Conservation (phyloP, 768 basidiomycete species). For the Epithele typhae region DNA sequence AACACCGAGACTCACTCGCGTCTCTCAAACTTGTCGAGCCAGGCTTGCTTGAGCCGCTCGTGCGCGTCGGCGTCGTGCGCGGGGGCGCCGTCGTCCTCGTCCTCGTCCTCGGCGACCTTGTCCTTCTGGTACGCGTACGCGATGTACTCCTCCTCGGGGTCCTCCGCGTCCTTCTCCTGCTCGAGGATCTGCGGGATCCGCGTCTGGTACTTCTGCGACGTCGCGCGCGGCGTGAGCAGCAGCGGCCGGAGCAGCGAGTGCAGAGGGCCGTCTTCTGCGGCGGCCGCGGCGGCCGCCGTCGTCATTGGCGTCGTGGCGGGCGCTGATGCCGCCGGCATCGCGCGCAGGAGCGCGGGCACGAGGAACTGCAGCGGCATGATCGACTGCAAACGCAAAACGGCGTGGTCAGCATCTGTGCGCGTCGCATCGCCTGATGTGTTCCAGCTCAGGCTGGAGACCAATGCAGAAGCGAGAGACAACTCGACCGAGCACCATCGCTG, state of each 20-base stretch:
- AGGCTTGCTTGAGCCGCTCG: slow-evolving; percentile 48
- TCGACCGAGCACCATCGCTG: too few relatives aligned
- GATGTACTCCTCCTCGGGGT: slow-evolving; percentile 70
- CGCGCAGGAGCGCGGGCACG: slow-evolving; percentile 50
- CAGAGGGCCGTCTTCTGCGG: slow-evolving; percentile 44
- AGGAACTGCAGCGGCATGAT: slow-evolving; percentile 64
- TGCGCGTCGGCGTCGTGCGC: slow-evolving; percentile 35
- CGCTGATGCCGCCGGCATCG: slow-evolving; percentile 35
- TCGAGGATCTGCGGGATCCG: slow-evolving; percentile 59
- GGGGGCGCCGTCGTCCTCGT: slow-evolving; percentile 8
- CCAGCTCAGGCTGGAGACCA: too few relatives aligned
- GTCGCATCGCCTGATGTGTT: too few relatives aligned
- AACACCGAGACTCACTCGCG: slow-evolving; percentile 35
- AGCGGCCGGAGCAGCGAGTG: slow-evolving; percentile 58
- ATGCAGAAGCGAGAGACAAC: too few relatives aligned
- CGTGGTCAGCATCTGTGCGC: too few relatives aligned
- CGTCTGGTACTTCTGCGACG: slow-evolving; percentile 56
- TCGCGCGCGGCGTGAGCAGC: slow-evolving; percentile 52
- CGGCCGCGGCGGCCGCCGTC: slow-evolving; percentile 13
- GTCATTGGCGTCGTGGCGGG: slow-evolving; percentile 58
- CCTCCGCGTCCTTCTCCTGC: slow-evolving; percentile 56
- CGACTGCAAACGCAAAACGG: slow-evolving; percentile 44
- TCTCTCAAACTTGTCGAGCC: slow-evolving; percentile 64
- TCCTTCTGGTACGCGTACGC: slow-evolving; percentile 70
- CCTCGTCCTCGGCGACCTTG: slow-evolving; percentile 32